Evolutionary conservation across 305 asterid genomes (phyloP).

Genomic region (Fraxinus albicans): DNA sequence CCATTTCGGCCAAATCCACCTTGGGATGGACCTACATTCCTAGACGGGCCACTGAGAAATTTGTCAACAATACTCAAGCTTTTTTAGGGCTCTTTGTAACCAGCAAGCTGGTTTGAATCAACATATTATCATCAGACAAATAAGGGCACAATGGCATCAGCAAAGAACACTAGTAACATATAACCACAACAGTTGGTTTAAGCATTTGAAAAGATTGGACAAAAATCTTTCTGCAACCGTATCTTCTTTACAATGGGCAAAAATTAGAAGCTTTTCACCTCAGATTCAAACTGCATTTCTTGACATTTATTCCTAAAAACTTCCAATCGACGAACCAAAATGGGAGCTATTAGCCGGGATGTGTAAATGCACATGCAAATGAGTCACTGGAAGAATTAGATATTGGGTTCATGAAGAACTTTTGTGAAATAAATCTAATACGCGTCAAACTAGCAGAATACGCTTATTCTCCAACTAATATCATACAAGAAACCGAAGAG

Average conservation of each 20-base stretch:
- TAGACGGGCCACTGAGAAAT: not conserved
- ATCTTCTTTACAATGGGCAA: not conserved
- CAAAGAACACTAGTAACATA: not conserved
- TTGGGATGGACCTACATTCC: not conserved
- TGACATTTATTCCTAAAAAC: not conserved
- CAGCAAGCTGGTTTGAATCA: not conserved
- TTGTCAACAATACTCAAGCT: not conserved
- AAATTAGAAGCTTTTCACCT: not conserved
- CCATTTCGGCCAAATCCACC: not conserved
- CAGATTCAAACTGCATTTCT: not conserved
- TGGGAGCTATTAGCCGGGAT: not conserved
- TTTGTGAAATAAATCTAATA: not conserved
- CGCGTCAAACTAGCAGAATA: not conserved
- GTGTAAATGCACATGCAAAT: not conserved
- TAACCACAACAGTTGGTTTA: not conserved
- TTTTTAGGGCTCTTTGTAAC: not conserved
- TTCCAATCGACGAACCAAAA: not conserved
- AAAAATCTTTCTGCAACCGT: not conserved
- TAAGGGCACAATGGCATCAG: not conserved
- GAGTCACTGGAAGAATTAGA: not conserved
- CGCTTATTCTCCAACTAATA: constrained; percentile 1
- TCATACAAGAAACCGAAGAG: not conserved
- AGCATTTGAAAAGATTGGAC: not conserved
- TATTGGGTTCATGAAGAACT: not conserved
- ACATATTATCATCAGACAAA: not conserved